phyloP scores from a whole-genome alignment of 352 stramenopile species.

The Phytophthora niederhauseri region DNA sequence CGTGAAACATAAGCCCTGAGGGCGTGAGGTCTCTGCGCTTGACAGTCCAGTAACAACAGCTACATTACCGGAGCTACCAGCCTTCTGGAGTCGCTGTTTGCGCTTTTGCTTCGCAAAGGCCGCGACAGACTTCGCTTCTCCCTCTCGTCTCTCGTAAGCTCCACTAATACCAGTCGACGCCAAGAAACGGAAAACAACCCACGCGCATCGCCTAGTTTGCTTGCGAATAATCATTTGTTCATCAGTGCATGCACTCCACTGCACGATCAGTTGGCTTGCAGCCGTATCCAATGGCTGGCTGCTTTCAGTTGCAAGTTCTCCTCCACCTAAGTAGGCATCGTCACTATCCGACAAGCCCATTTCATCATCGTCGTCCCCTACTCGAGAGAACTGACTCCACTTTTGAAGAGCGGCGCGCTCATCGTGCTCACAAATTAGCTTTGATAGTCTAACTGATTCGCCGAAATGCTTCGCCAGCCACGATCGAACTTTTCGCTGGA shows the following conservation, averaged over 20 bases:
- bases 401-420: slow-evolving; percentile 40
- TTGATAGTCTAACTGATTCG: slow-evolving; percentile 39
- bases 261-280: slow-evolving; percentile 38
- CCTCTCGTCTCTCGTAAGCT: slow-evolving; percentile 71
- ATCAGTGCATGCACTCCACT: slow-evolving; percentile 63
- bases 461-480: slow-evolving; percentile 32
- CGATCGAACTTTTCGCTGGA: slow-evolving; percentile 50
- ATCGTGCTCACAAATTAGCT: slow-evolving; percentile 47
- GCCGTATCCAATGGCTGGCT: slow-evolving; percentile 9
- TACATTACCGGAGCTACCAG: slow-evolving; percentile 23
- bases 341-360: slow-evolving; percentile 34
- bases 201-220: slow-evolving; percentile 70
- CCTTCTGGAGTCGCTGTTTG: slow-evolving; percentile 65
- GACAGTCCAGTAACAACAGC: slow-evolving; percentile 3
- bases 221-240: slow-evolving; percentile 76
- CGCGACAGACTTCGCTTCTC: slow-evolving; percentile 69
- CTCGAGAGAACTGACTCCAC: slow-evolving; percentile 32
- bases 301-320: not conserved
- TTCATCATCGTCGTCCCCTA: slow-evolving; percentile 41
- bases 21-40: slow-evolving; percentile 17
- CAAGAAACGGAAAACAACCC: slow-evolving; percentile 86
- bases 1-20: slow-evolving; percentile 41
- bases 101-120: slow-evolving; percentile 74
- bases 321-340: slow-evolving; percentile 24
- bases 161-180: slow-evolving; percentile 73